A percentile compares a stretch with the other conserved stretches of the same genome.
Conservation (phyloP, 2,329 filamentous ascomycete species). For the Aureobasidium sp. region DNA sequence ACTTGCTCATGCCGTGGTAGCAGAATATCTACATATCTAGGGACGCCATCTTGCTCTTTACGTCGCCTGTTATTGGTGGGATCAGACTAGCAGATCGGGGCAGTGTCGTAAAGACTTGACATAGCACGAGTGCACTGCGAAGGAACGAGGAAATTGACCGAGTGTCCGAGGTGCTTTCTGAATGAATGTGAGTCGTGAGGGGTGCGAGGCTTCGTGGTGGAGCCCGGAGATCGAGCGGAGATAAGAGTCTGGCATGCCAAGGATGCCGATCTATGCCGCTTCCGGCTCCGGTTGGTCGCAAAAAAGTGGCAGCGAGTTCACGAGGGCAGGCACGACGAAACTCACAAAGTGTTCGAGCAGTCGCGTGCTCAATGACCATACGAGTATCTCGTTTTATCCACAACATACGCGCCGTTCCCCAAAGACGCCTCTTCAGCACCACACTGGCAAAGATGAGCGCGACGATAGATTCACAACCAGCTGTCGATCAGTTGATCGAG, state of each 20-base stretch:
- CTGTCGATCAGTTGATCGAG: constrained; percentile 25
- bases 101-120: too few relatives aligned
- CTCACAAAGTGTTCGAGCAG: background rate
- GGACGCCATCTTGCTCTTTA: too few relatives aligned
- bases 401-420: background rate
- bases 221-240: background rate
- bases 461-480: constrained; percentile 19
- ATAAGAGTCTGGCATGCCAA: background rate
- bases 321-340: background rate
- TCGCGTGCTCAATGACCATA: constrained; percentile 1
- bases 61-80: too few relatives aligned
- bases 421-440: background rate
- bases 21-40: too few relatives aligned
- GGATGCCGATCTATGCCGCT: background rate
- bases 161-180: too few relatives aligned
- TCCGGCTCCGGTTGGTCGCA: background rate
- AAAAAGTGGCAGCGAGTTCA: constrained; percentile 5
- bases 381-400: background rate
- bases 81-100: too few relatives aligned
- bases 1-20: too few relatives aligned
- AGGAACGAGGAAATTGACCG: too few relatives aligned
- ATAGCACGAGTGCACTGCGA: too few relatives aligned
- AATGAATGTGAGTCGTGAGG: too few relatives aligned
- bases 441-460: constrained; percentile 4
- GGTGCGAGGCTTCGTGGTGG: background rate